Evolutionary conservation across 495 filamentous ascomycete species (phyloP).

Genomic region (Filosporella fistucella): DNA sequence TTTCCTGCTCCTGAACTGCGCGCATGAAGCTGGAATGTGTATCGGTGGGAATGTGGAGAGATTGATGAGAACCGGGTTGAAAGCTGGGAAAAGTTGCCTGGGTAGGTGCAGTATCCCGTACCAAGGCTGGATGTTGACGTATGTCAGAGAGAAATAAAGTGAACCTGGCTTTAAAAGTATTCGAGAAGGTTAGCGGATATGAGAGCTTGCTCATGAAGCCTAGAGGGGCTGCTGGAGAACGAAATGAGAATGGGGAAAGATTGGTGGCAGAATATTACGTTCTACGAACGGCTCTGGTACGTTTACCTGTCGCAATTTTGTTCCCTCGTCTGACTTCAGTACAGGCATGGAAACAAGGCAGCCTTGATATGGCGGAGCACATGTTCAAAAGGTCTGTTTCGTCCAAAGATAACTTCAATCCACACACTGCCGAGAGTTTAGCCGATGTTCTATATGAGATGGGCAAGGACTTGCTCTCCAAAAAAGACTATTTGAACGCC

Average conservation of each 20-base stretch:
- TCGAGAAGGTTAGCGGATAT: constrained; percentile 62
- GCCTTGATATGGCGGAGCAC: constrained; percentile 71
- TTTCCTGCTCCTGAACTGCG: constrained; percentile 63
- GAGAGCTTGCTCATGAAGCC: constrained; percentile 48
- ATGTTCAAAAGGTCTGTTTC: constrained; percentile 58
- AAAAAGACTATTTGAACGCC: constrained; percentile 48
- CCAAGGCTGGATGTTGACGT: constrained; percentile 1
- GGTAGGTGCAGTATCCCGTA: constrained; percentile 37
- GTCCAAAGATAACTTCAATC: constrained; percentile 36
- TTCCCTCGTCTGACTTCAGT: neutral
- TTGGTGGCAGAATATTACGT: constrained; percentile 64
- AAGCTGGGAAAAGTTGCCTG: constrained; percentile 59
- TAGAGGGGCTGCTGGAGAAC: constrained; percentile 25
- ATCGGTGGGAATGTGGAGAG: constrained; percentile 41
- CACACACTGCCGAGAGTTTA: constrained; percentile 54
- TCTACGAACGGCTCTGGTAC: constrained; percentile 63
- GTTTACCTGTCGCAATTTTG: constrained; percentile 8
- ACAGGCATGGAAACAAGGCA: constrained; percentile 67
- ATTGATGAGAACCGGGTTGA: constrained; percentile 63
- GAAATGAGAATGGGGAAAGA: constrained; percentile 22
- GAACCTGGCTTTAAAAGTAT: constrained; percentile 49
- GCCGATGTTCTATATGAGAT: constrained; percentile 70
- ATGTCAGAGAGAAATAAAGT: constrained; percentile 34
- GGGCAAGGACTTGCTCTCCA: constrained; percentile 52
- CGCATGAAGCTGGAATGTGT: constrained; percentile 36